These are phyloP conservation scores for Cinnamomum chago DNA, from an alignment of 164 flowering plant genomes.

Conservation along the genomic window DNA sequence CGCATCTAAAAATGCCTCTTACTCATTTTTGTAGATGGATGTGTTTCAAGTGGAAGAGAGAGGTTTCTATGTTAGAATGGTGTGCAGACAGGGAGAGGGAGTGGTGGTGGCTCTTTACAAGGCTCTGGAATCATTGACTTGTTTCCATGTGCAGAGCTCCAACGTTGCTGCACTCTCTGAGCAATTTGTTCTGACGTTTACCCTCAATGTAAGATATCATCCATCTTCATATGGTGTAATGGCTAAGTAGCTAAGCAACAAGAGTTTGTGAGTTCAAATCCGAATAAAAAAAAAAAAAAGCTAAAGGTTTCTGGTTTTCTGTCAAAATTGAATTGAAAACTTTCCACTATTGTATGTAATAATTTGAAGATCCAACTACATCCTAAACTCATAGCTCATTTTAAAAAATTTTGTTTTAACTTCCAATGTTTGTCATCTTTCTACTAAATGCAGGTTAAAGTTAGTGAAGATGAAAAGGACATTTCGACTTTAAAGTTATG, in stretches of 20 bases:
- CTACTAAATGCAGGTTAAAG: conserved; percentile 40
- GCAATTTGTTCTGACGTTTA: conserved; percentile 42
- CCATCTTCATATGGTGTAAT: no score
- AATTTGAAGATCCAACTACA: no score
- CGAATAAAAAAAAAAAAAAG: no score
- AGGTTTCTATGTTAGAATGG: conserved; percentile 57
- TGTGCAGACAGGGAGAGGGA: conserved; percentile 52
- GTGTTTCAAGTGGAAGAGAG: conserved; percentile 62
- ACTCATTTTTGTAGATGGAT: conserved; percentile 49
- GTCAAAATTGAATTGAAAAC: no score
- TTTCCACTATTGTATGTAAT: no score
- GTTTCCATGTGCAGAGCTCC: conserved; percentile 47
- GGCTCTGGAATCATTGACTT: conserved; percentile 63
- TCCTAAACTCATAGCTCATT: no score
- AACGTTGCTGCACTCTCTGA: conserved; percentile 44
- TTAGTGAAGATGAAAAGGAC: conserved; percentile 37
- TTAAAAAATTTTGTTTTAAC: no score
- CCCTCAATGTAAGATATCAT: conserved; percentile 46
- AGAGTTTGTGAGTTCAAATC: no score
- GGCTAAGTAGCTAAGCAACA: no score
- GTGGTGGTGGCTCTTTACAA: conserved; percentile 52
- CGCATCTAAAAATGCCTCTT: neutral
- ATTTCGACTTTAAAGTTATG: conserved; percentile 54
- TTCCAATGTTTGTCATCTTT: neutral
- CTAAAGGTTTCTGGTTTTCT: no score